Conservation (phyloP, 164 flowering plant species). For the Vitis amurensis region DNA sequence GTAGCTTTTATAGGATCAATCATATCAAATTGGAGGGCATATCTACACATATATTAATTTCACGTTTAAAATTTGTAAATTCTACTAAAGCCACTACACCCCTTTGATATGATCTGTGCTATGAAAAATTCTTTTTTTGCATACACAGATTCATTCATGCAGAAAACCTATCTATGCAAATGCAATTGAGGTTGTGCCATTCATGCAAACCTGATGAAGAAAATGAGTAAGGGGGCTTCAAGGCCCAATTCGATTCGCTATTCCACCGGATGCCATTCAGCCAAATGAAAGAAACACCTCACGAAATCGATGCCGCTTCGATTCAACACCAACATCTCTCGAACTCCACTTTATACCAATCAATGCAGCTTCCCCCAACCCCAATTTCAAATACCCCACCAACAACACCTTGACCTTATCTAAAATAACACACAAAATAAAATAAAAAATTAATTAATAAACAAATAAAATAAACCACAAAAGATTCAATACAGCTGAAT, state of each 20-base stretch:
- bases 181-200: too few species aligned
- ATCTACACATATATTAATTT: too few species aligned
- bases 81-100: too few species aligned
- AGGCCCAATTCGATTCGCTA: slow-evolving; percentile 38
- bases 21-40: too few species aligned
- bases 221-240: slow-evolving; percentile 19
- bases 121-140: not conserved
- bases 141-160: not conserved
- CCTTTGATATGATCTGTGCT: too few species aligned
- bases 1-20: too few species aligned
- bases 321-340: slow-evolving; percentile 52
- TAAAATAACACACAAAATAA: not conserved
- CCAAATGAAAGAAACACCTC: slow-evolving; percentile 49
- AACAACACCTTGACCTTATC: slow-evolving; percentile 27
- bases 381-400: slow-evolving; percentile 5
- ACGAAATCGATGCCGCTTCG: slow-evolving; percentile 29
- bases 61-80: too few species aligned
- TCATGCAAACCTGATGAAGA: slow-evolving; percentile 10
- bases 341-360: slow-evolving; percentile 33
- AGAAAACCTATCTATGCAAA: too few species aligned
- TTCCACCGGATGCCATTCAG: slow-evolving; percentile 84
- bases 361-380: slow-evolving; percentile 12
- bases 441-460: not conserved
- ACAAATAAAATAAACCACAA: not conserved
- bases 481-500: not conserved